Base-by-base conservation (phyloP, 2,329 filamentous ascomycete species). In the Rhynchosporium graminicola region DNA sequence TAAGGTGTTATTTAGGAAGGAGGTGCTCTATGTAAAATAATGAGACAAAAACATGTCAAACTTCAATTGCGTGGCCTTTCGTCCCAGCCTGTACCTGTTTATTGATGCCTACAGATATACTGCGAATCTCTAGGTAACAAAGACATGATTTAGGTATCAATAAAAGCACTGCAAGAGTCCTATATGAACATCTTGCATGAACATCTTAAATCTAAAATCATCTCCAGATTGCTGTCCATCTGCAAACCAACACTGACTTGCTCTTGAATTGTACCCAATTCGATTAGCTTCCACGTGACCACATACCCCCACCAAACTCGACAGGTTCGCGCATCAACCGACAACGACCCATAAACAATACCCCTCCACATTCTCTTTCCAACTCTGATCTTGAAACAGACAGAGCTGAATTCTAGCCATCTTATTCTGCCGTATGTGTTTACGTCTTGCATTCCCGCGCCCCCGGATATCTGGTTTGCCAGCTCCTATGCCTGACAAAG, bases 11-110 rank as follows among this genome's bases (percentile, higher is more conserved):
- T 66, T 64, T 64, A 60, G 65, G 59, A 64, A 36, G 61, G 61
- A 64, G 55, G 64, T 36, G 33, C 6, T 5, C 59, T 42, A 68
- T 70, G 67, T 70, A 72, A 63, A 69, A 66, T 71, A 72, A 69
- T 68, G 59, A 65, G 43, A 36, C 64, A 69, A 69, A 69, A 70
- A 67, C 61, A 68, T 59, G 26, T 63, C 47, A 66, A 70, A 70
- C 6, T 60, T 26, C 64, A 55, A 60, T 56, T 56, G 55, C 62
- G 62, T 64, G 59, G 57, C 62, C 43, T 40, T 51, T 64, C 46
- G 54, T 60, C 52, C 56, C 60, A 56, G 46, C 33, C 33, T 36
- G 46, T 43, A 43, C 15, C 45, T 55, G 51, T 26, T 46, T n/a
- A 52, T 31, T 63, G 56, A 56, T 59, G 40, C 42, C 26, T 48